Conservation (phyloP, 768 basidiomycete genomes). For the Terana coerulea region DNA sequence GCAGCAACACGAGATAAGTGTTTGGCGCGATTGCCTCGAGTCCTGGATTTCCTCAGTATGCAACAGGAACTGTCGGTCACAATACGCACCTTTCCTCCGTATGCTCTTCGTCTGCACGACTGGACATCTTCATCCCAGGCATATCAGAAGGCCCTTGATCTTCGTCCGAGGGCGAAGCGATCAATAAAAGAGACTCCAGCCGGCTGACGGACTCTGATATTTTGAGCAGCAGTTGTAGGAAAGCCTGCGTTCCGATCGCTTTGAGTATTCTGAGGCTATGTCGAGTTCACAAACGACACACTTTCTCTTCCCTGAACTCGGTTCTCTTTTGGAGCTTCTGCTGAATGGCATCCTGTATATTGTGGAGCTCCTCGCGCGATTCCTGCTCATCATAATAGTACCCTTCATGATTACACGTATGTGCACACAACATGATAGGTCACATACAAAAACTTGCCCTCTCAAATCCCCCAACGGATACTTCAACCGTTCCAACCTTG, state of each 20-base stretch:
- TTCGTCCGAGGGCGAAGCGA: constrained; percentile 49
- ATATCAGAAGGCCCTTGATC: constrained; percentile 33
- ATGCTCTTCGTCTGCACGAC: constrained; percentile 32
- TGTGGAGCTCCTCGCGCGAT: constrained; percentile 59
- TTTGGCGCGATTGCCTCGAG: constrained; percentile 65
- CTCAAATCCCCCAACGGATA: constrained; percentile 63
- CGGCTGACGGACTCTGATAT: constrained; percentile 89
- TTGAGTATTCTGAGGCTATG: background rate
- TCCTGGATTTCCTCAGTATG: constrained; percentile 31
- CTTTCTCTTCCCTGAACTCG: constrained; percentile 83
- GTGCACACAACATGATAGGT: background rate
- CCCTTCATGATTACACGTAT: background rate
- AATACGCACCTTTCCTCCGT: constrained; percentile 42
- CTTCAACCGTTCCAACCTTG: constrained; percentile 63
- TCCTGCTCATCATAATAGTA: constrained; percentile 40
- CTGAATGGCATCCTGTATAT: constrained; percentile 70
- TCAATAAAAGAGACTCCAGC: constrained; percentile 80
- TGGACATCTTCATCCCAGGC: constrained; percentile 31
- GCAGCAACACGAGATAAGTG: constrained; percentile 81
- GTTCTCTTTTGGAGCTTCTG: constrained; percentile 74
- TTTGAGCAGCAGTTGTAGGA: constrained; percentile 84
- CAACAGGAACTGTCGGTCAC: constrained; percentile 10
- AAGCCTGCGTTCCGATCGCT: constrained; percentile 45
- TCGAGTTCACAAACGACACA: constrained; percentile 23
- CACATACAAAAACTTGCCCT: constrained; percentile 63